Conservation (phyloP, 73 alveolate species). For the Symbiodinium natans region DNA sequence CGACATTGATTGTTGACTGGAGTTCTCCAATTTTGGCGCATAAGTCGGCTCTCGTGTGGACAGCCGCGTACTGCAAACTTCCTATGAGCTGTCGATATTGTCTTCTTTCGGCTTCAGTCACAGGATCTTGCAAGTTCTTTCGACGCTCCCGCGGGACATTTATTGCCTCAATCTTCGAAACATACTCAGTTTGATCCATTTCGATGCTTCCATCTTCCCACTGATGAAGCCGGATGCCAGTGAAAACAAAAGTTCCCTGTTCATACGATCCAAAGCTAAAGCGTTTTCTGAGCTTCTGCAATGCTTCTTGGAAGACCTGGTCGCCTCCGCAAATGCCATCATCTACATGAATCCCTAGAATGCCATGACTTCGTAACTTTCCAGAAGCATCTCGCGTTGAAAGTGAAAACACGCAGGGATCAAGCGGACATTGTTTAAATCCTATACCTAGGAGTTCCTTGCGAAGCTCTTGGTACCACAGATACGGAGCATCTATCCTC, state of each 20-base stretch:
- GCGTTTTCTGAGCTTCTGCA: not conserved
- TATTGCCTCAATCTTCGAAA: not conserved
- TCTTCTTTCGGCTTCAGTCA: not conserved
- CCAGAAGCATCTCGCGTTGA: too few relatives aligned
- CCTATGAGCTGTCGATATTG: not conserved
- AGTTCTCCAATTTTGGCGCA: not conserved
- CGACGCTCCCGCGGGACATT: not conserved
- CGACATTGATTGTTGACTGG: not conserved
- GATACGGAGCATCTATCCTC: not conserved
- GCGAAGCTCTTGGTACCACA: not conserved
- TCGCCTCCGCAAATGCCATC: slow-evolving; percentile 16
- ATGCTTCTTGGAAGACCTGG: not conserved
- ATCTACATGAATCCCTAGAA: slow-evolving; percentile 12
- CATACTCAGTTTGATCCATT: not conserved
- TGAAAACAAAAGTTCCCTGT: not conserved
- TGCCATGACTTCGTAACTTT: not conserved
- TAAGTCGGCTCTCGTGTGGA: not conserved
- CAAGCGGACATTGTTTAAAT: not conserved
- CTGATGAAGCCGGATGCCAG: not conserved
- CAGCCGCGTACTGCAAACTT: not conserved
- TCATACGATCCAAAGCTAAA: not conserved
- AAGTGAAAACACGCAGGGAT: not conserved
- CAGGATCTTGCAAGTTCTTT: not conserved
- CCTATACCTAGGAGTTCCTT: not conserved
- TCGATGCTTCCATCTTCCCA: not conserved